phyloP scores from a whole-genome alignment of 2,329 filamentous ascomycete genomes.

The Corynespora cassiicola region DNA sequence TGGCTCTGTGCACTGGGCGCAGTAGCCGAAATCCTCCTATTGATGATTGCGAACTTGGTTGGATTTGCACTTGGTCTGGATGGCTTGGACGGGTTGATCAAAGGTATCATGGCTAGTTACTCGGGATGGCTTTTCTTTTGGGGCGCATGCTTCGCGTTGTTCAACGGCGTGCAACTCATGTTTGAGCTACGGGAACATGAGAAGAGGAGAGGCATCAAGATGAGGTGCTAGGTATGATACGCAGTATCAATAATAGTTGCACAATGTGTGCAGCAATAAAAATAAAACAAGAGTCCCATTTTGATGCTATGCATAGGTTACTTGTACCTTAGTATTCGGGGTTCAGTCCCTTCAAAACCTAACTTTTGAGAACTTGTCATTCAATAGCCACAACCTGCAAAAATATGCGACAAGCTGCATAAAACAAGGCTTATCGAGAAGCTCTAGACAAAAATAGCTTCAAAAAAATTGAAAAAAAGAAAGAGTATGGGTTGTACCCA shows the following conservation, averaged over 20 bases:
- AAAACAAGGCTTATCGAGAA: not conserved
- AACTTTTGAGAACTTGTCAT: too few relatives aligned
- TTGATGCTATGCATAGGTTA: too few relatives aligned
- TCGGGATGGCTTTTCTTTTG: slow-evolving; percentile 77
- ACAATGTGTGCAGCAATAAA: not conserved
- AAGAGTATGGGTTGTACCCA: slow-evolving; percentile 54
- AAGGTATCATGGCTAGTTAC: slow-evolving; percentile 77
- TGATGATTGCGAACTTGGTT: slow-evolving; percentile 94
- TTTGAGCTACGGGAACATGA: slow-evolving; percentile 92
- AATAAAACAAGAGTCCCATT: not conserved
- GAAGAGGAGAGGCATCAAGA: slow-evolving; percentile 76
- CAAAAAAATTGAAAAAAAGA: slow-evolving; percentile 23
- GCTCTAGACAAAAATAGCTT: slow-evolving; percentile 9
- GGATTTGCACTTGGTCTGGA: slow-evolving; percentile 94
- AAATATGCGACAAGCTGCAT: slow-evolving; percentile 1
- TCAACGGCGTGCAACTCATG: slow-evolving; percentile 91
- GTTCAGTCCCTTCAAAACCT: too few relatives aligned
- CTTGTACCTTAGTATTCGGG: too few relatives aligned
- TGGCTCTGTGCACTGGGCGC: slow-evolving; percentile 81
- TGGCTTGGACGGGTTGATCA: slow-evolving; percentile 77
- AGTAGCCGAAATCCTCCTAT: slow-evolving; percentile 86
- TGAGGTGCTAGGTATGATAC: slow-evolving; percentile 71
- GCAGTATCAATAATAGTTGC: slow-evolving; percentile 1
- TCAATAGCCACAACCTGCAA: slow-evolving; percentile 1
- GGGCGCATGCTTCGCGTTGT: slow-evolving; percentile 74